phyloP scores from a whole-genome alignment of 2,329 filamentous ascomycete genomes.

The Sporothrix curviconia region DNA sequence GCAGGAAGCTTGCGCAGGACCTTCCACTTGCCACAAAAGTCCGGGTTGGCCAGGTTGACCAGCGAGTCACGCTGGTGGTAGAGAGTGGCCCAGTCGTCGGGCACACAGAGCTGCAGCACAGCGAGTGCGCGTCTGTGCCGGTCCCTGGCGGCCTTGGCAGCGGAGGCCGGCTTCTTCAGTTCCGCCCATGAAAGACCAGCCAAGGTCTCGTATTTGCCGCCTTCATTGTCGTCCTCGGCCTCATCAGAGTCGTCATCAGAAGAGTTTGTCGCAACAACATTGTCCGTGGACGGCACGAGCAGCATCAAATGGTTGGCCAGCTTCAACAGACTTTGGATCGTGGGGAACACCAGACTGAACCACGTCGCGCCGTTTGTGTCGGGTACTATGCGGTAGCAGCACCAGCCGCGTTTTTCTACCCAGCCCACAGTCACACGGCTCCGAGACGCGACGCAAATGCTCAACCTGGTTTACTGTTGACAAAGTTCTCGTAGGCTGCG shows the following conservation, averaged over 20 bases:
- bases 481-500: slow-evolving; percentile 73
- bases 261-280: slow-evolving; percentile 41
- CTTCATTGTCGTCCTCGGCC: background rate
- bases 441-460: slow-evolving; percentile 59
- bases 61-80: slow-evolving; percentile 73
- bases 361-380: slow-evolving; percentile 37
- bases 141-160: slow-evolving; percentile 32
- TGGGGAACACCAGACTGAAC: slow-evolving; percentile 76
- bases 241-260: background rate
- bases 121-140: slow-evolving; percentile 74
- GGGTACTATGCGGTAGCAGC: slow-evolving; percentile 58
- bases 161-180: background rate
- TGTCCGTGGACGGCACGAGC: slow-evolving; percentile 62
- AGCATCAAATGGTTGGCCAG: slow-evolving; percentile 89
- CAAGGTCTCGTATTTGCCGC: too few relatives aligned
- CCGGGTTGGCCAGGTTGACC: slow-evolving; percentile 71
- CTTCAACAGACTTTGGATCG: slow-evolving; percentile 76
- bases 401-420: slow-evolving; percentile 72
- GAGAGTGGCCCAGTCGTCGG: slow-evolving; percentile 65
- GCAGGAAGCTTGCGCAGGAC: slow-evolving; percentile 77
- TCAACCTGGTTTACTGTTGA: slow-evolving; percentile 66
- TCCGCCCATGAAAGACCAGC: too few relatives aligned
- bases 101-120: slow-evolving; percentile 67
- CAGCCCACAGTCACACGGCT: slow-evolving; percentile 64
- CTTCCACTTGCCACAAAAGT: slow-evolving; percentile 97